Evolutionary conservation across 805 yeast genomes (phyloP).

Genomic region (Metschnikowia kofuensis): DNA sequence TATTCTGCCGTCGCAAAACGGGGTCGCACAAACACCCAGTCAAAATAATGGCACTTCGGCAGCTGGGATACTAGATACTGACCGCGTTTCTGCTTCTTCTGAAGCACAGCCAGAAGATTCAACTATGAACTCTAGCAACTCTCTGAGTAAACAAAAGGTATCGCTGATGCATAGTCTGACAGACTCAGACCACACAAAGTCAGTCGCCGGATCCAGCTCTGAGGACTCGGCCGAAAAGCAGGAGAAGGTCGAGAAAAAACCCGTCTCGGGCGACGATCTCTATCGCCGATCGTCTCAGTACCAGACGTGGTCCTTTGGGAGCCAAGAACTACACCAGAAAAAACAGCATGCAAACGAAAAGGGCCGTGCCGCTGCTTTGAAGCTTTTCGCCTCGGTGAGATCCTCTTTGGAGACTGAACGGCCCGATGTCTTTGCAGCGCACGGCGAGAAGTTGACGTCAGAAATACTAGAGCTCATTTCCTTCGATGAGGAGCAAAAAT

Average conservation of each 20-base stretch:
- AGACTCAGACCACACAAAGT: background rate
- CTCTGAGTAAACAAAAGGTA: background rate
- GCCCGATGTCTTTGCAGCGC: slow-evolving; percentile 29
- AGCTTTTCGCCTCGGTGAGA: slow-evolving; percentile 27
- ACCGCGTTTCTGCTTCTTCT: background rate
- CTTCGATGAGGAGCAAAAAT: slow-evolving; percentile 65
- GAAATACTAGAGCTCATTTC: slow-evolving; percentile 46
- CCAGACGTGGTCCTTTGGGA: slow-evolving; percentile 79
- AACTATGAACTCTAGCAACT: background rate
- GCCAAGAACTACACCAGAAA: slow-evolving; percentile 48
- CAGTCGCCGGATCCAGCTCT: background rate
- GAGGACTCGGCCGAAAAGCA: background rate
- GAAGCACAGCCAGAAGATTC: background rate
- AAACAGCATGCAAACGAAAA: slow-evolving; percentile 51
- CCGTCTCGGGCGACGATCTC: slow-evolving; percentile 75
- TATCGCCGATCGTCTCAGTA: slow-evolving; percentile 86
- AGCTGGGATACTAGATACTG: background rate
- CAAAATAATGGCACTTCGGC: background rate
- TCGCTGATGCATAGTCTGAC: background rate
- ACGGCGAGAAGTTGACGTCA: slow-evolving; percentile 27
- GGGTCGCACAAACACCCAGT: no score
- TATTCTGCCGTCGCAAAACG: no score
- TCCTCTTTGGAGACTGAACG: slow-evolving; percentile 18
- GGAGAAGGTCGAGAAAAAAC: slow-evolving; percentile 2
- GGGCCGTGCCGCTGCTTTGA: slow-evolving; percentile 44